These are phyloP conservation scores for Lepidium sativum DNA, from an alignment of 345 rosid genomes.

Conservation along the genomic window DNA sequence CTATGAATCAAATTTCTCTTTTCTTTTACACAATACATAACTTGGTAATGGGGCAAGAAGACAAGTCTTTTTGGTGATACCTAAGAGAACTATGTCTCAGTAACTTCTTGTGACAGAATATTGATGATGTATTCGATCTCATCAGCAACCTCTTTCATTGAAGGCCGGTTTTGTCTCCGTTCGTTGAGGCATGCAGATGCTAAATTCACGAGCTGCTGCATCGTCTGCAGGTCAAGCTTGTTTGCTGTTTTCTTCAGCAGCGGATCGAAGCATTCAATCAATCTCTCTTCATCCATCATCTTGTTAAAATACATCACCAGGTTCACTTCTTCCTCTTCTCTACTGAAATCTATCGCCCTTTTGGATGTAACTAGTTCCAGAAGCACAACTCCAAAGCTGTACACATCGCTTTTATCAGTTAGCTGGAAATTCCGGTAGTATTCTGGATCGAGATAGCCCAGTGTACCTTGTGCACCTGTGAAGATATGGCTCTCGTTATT, in stretches of 20 bases:
- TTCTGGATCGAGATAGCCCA: constrained; percentile 59
- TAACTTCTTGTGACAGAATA: constrained; percentile 20
- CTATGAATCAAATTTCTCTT: not conserved
- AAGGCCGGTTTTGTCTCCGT: constrained; percentile 28
- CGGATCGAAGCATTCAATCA: constrained; percentile 38
- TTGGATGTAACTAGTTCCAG: constrained; percentile 46
- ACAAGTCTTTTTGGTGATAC: constrained; percentile 5
- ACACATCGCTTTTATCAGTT: constrained; percentile 57
- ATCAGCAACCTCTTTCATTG: constrained; percentile 45
- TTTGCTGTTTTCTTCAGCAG: constrained; percentile 24
- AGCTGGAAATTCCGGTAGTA: constrained; percentile 52
- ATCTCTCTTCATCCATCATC: constrained; percentile 35
- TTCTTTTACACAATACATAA: not conserved
- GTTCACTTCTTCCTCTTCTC: constrained; percentile 50
- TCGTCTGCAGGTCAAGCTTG: constrained; percentile 17
- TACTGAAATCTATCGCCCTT: constrained; percentile 48
- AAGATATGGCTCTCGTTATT: constrained; percentile 42
- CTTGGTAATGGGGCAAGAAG: not conserved
- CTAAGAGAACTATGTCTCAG: constrained; percentile 17
- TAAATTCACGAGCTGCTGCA: constrained; percentile 21
- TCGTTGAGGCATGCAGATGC: constrained; percentile 25
- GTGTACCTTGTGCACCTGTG: constrained; percentile 50
- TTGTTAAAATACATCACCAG: constrained; percentile 37
- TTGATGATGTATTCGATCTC: constrained; percentile 42
- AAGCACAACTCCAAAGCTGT: constrained; percentile 59